These are phyloP conservation scores for Pseudozyma flocculosa DNA, from an alignment of 1,284 basidiomycete genomes.

Conservation along the genomic window DNA sequence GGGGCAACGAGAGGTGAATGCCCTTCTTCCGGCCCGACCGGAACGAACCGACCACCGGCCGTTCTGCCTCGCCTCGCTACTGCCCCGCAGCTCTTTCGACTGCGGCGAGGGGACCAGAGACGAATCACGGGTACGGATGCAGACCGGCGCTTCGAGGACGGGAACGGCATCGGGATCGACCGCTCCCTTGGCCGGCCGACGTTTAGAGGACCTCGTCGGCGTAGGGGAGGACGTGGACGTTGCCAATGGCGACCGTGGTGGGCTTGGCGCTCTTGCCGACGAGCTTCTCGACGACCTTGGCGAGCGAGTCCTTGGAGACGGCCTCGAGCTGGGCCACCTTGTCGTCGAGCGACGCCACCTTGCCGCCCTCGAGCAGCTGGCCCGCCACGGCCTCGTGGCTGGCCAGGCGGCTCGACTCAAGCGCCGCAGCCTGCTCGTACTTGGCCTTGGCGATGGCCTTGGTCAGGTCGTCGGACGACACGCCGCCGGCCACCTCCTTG, in stretches of 20 bases:
- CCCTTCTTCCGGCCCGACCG: too few species aligned
- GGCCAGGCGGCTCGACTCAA: constrained; percentile 40
- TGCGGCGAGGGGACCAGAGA: too few species aligned
- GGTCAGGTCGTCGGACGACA: constrained; percentile 40
- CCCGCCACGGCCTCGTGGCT: constrained; percentile 43
- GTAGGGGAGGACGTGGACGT: constrained; percentile 53
- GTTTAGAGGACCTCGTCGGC: constrained; percentile 55
- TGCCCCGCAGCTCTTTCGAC: too few species aligned
- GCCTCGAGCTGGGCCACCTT: constrained; percentile 39
- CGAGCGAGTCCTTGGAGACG: constrained; percentile 40
- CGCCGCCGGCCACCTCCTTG: constrained; percentile 44
- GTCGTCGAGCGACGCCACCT: constrained; percentile 30
- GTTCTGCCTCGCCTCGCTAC: too few species aligned
- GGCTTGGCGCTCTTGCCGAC: constrained; percentile 51
- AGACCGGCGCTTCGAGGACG: too few species aligned
- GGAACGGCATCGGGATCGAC: too few species aligned
- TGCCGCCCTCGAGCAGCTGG: constrained; percentile 40
- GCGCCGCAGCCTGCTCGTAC: constrained; percentile 42
- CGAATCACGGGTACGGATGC: too few species aligned
- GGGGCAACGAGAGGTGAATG: too few species aligned
- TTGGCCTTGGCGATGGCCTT: constrained; percentile 55
- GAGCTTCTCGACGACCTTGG: constrained; percentile 39
- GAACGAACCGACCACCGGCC: too few species aligned
- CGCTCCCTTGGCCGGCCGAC: too few species aligned
- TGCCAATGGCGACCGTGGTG: constrained; percentile 53